These are phyloP conservation scores for Sanghuangporus sanghuang DNA, from an alignment of 1,284 basidiomycete genomes.

Conservation along the genomic window DNA sequence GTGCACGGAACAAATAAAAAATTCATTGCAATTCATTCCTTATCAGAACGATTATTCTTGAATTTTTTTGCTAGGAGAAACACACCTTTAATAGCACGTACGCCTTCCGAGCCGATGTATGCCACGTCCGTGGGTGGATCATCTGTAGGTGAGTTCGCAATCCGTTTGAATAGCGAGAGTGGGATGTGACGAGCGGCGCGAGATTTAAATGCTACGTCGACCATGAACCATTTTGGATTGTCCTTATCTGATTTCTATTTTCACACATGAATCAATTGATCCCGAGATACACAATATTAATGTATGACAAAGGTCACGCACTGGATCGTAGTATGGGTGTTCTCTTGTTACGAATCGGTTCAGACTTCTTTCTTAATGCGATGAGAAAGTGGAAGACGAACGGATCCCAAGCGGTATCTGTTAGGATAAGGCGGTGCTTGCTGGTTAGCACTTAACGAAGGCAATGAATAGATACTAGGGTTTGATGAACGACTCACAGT, in stretches of 20 bases:
- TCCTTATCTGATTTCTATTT: conserved; percentile 68
- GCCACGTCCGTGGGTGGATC: conserved; percentile 47
- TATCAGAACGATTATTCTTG: background rate
- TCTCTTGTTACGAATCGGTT: conserved; percentile 31
- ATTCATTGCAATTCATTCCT: background rate
- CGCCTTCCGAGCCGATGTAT: conserved; percentile 59
- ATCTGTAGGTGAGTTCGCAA: conserved; percentile 38
- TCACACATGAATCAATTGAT: conserved; percentile 1
- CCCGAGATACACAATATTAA: conserved; percentile 1
- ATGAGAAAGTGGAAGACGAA: conserved; percentile 33
- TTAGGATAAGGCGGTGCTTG: conserved; percentile 18
- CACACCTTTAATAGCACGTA: conserved; percentile 57
- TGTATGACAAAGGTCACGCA: conserved; percentile 29
- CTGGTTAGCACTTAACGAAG: background rate
- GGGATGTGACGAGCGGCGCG: conserved; percentile 76
- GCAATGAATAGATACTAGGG: conserved; percentile 5
- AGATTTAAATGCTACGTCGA: conserved; percentile 70
- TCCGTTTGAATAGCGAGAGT: conserved; percentile 66
- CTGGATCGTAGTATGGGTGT: conserved; percentile 88
- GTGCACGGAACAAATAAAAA: background rate
- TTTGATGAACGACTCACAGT: conserved; percentile 51
- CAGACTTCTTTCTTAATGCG: conserved; percentile 10
- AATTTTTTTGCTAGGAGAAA: conserved; percentile 13
- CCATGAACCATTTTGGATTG: conserved; percentile 92
- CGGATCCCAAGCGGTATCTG: conserved; percentile 88